phyloP scores from a whole-genome alignment of 108 stramenopile genomes.

The Epithemia pelagica region DNA sequence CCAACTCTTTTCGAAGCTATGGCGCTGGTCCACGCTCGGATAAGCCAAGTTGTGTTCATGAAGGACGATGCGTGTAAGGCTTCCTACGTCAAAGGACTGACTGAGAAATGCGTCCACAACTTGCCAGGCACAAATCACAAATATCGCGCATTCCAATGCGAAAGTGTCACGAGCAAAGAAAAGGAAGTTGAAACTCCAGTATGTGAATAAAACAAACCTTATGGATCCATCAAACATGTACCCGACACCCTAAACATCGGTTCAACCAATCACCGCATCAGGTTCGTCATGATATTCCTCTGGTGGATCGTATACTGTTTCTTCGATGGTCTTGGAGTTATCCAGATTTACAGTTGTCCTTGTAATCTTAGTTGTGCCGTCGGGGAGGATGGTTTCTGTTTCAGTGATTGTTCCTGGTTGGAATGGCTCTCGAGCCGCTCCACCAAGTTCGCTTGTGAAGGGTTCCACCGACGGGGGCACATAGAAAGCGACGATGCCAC shows the following conservation, averaged over 20 bases:
- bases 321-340: constrained; percentile 14
- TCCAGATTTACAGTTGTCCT: constrained; percentile 16
- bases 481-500: constrained; percentile 3
- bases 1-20: constrained; percentile 74
- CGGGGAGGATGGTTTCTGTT: constrained; percentile 18
- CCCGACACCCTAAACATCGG: too few species aligned
- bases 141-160: constrained; percentile 60
- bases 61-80: constrained; percentile 11
- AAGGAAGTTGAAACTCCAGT: too few species aligned
- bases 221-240: too few species aligned
- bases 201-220: too few species aligned
- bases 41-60: constrained; percentile 58
- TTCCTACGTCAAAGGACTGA: constrained; percentile 16
- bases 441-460: not conserved
- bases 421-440: not conserved
- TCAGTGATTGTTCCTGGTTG: constrained; percentile 15
- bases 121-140: constrained; percentile 80
- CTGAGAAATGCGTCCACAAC: constrained; percentile 36
- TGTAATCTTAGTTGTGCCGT: constrained; percentile 12
- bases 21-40: constrained; percentile 66
- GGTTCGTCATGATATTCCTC: not conserved
- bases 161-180: too few species aligned
- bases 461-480: constrained; percentile 1
- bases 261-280: not conserved
- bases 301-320: constrained; percentile 11